Evolutionary conservation across 2,329 filamentous ascomycete genomes (phyloP).

Genomic region (Cadophora luteo-olivacea): DNA sequence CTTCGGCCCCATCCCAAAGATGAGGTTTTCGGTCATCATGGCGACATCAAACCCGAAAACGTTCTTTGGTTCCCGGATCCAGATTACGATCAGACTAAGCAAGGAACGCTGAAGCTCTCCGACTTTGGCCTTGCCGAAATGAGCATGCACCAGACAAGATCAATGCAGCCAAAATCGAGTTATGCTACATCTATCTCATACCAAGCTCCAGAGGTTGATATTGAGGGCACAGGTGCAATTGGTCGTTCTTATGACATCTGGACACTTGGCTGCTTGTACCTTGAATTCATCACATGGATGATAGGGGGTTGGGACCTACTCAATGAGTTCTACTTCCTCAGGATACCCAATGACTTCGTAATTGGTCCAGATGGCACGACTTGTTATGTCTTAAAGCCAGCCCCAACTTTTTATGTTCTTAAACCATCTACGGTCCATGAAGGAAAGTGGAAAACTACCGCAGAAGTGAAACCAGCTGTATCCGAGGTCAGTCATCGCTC

Average conservation of each 20-base stretch:
- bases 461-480: not conserved
- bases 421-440: not conserved
- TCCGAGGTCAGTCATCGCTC: not conserved
- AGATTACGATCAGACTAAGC: not conserved
- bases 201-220: slow-evolving; percentile 31
- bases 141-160: slow-evolving; percentile 41
- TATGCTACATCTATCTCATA: slow-evolving; percentile 18
- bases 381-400: not conserved
- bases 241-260: slow-evolving; percentile 38
- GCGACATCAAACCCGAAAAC: slow-evolving; percentile 49
- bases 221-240: not conserved
- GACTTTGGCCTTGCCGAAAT: slow-evolving; percentile 42
- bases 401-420: not conserved
- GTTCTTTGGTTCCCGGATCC: slow-evolving; percentile 44
- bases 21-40: slow-evolving; percentile 40
- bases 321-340: not conserved
- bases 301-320: slow-evolving; percentile 25
- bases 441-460: not conserved
- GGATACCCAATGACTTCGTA: not conserved
- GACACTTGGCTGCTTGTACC: slow-evolving; percentile 42
- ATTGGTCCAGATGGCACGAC: not conserved
- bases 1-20: not conserved
- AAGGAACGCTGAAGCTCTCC: slow-evolving; percentile 42
- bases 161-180: slow-evolving; percentile 43
- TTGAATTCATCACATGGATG: slow-evolving; percentile 42